phyloP scores from a whole-genome alignment of 495 filamentous ascomycete species.

The Penicillium salamii region DNA sequence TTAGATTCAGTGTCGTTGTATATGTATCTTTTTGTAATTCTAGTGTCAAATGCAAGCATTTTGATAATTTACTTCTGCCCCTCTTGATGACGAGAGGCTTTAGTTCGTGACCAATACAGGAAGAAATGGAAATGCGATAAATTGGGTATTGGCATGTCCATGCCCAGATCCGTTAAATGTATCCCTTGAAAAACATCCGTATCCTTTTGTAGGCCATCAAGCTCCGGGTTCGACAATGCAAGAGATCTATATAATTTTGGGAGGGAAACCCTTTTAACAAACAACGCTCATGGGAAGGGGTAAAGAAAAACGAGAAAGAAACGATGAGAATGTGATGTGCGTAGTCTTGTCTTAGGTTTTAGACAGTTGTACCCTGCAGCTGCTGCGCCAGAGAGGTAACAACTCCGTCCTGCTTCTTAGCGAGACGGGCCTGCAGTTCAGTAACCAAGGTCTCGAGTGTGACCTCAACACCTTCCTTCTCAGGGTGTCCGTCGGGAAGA shows the following conservation, averaged over 20 bases:
- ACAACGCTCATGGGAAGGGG: conserved; percentile 11
- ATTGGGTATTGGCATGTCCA: conserved; percentile 19
- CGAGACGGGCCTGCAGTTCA: conserved; percentile 54
- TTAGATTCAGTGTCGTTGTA: conserved; percentile 9
- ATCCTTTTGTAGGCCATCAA: conserved; percentile 4
- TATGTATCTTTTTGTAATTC: conserved; percentile 13
- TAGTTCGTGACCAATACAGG: too few relatives aligned
- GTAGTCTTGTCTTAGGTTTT: conserved; percentile 12
- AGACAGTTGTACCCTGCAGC: conserved; percentile 21
- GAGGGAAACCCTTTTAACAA: conserved; percentile 6
- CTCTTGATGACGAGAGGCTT: neutral
- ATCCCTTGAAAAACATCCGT: neutral
- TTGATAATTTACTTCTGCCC: neutral
- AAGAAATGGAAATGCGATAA: conserved; percentile 5
- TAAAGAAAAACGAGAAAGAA: conserved; percentile 8
- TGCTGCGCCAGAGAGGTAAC: conserved; percentile 23
- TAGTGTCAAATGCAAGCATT: conserved; percentile 10
- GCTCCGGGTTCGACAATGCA: conserved; percentile 1
- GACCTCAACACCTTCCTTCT: conserved; percentile 81
- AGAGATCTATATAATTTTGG: conserved; percentile 11
- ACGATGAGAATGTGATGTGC: conserved; percentile 54
- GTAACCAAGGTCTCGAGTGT: conserved; percentile 54
- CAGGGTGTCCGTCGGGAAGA: conserved; percentile 71
- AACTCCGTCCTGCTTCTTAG: conserved; percentile 19
- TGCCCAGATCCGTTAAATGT: neutral